A percentile compares a stretch with the other conserved stretches of the same genome.
These are phyloP conservation scores for Saturnispora hagleri DNA, from an alignment of 805 yeast genomes.

Conservation along the genomic window DNA sequence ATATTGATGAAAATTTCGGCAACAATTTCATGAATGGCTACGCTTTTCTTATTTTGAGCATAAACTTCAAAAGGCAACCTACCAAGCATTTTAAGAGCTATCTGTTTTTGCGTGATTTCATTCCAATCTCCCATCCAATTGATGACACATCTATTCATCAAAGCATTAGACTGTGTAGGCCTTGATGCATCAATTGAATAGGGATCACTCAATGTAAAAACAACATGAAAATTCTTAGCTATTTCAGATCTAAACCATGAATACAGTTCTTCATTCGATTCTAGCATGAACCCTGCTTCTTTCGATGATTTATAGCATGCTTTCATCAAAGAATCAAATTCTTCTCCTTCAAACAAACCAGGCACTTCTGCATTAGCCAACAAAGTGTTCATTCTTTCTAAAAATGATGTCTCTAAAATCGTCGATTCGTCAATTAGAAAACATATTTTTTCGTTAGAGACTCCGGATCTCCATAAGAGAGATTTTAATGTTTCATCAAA, in stretches of 20 bases:
- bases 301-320: constrained; percentile 49
- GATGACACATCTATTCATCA: constrained; percentile 81
- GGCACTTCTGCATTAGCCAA: constrained; percentile 91
- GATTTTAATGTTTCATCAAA: constrained; percentile 59
- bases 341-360: constrained; percentile 77
- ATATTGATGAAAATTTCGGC: constrained; percentile 38
- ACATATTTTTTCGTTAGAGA: constrained; percentile 53
- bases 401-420: constrained; percentile 63
- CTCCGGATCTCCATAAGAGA: constrained; percentile 41
- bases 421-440: constrained; percentile 76
- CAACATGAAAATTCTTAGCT: constrained; percentile 67
- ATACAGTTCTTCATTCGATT: constrained; percentile 60
- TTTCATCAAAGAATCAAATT: constrained; percentile 41
- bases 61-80: constrained; percentile 45
- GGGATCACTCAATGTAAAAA: constrained; percentile 63
- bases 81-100: constrained; percentile 30
- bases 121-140: constrained; percentile 90
- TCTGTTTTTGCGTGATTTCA: constrained; percentile 35
- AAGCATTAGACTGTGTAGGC: constrained; percentile 72
- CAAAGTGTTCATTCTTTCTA: constrained; percentile 89
- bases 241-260: constrained; percentile 66
- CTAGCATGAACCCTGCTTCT: constrained; percentile 53
- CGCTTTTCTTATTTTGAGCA: constrained; percentile 29
- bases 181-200: constrained; percentile 30
- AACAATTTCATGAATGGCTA: constrained; percentile 28